Conservation (phyloP, 768 basidiomycete species). For the Amanita pseudoporphyria region DNA sequence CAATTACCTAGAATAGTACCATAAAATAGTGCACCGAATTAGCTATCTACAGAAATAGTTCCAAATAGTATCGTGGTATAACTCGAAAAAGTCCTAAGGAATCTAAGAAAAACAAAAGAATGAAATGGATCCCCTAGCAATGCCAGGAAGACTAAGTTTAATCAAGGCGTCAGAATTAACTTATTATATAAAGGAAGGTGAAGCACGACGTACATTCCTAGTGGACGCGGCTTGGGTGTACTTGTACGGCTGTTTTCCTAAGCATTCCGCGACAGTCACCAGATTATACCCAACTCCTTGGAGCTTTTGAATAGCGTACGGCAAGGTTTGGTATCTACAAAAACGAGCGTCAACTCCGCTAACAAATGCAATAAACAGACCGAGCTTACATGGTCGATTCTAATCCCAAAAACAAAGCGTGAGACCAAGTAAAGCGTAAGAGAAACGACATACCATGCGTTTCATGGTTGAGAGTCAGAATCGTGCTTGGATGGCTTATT, state of each 20-base stretch:
- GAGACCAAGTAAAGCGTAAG: neutral
- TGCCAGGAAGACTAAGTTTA: too few relatives aligned
- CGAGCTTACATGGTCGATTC: constrained; percentile 17
- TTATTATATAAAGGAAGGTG: too few relatives aligned
- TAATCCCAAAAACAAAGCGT: constrained; percentile 2
- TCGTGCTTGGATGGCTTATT: constrained; percentile 20
- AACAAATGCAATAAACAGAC: neutral
- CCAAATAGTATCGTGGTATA: too few relatives aligned
- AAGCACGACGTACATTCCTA: constrained; percentile 19
- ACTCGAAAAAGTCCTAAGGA: too few relatives aligned
- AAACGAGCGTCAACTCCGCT: neutral
- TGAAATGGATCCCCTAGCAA: too few relatives aligned
- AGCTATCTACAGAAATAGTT: too few relatives aligned
- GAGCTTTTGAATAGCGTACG: constrained; percentile 28
- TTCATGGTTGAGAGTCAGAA: constrained; percentile 34
- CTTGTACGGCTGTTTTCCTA: constrained; percentile 27
- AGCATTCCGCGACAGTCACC: constrained; percentile 33
- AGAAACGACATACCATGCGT: constrained; percentile 17
- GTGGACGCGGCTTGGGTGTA: constrained; percentile 19
- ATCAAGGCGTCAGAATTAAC: too few relatives aligned
- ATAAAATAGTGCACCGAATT: too few relatives aligned
- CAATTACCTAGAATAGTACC: neutral
- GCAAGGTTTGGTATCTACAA: constrained; percentile 24
- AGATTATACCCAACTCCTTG: constrained; percentile 31
- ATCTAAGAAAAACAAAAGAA: too few relatives aligned